A percentile compares a stretch with the other conserved stretches of the same genome.
phyloP scores from a whole-genome alignment of 2,329 filamentous ascomycete species.

The Calonectria henricotiae region DNA sequence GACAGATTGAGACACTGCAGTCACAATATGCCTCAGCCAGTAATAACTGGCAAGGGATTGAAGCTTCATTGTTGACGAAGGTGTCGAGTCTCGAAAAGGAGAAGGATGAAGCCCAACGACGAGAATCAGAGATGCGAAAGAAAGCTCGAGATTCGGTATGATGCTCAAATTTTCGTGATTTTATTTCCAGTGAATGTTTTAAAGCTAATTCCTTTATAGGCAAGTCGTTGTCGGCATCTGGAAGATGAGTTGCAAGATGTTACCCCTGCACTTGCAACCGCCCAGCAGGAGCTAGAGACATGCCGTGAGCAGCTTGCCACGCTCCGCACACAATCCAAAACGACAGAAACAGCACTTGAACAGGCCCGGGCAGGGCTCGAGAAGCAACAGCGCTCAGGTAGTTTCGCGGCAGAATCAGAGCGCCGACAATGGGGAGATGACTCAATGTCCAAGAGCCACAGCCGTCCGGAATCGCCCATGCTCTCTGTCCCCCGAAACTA shows the following conservation, averaged over 20 bases:
- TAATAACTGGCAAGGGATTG: constrained; percentile 98
- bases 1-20: constrained; percentile 96
- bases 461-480: constrained; percentile 71
- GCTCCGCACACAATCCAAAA: constrained; percentile 77
- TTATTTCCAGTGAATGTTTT: background rate
- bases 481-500: constrained; percentile 69
- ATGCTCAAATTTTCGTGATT: constrained; percentile 36
- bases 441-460: constrained; percentile 63
- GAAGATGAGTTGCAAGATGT: constrained; percentile 88
- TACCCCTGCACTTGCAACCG: constrained; percentile 74
- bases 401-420: constrained; percentile 60
- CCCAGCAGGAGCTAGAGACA: constrained; percentile 76
- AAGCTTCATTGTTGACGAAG: constrained; percentile 86
- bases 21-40: constrained; percentile 95
- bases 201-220: constrained; percentile 63
- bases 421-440: constrained; percentile 70
- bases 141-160: constrained; percentile 90
- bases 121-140: constrained; percentile 89
- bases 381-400: constrained; percentile 61
- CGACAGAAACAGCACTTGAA: constrained; percentile 76
- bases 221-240: constrained; percentile 74
- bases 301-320: constrained; percentile 74
- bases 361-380: constrained; percentile 70
- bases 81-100: constrained; percentile 89
- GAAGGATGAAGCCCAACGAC: constrained; percentile 85